Evolutionary conservation across 805 yeast species (phyloP), one percentile per base, ranked within the genome.

Genomic region (Starmerella asiatica): DNA sequence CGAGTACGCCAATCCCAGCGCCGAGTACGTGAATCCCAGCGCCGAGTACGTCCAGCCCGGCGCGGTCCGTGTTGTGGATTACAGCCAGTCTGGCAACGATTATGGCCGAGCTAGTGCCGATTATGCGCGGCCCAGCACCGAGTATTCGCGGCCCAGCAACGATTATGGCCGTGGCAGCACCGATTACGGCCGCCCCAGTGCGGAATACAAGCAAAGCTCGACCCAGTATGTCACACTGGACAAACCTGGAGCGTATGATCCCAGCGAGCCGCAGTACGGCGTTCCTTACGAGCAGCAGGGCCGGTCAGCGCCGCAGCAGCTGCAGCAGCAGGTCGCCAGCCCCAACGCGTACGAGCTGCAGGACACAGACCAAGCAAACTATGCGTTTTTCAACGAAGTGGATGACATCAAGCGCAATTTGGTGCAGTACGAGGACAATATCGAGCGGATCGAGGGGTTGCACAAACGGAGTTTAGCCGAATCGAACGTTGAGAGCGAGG

Each of bases 391-490:
- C 72, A 68, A 70, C 46, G 75, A 73, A 52, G 73, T 80, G 44
- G 76, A 76, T 54, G 68, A 67, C 47, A 72, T 83, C 58, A 78
- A 80, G 62, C 69, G 69, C 45, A 74, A 74, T 51, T 68, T 83
- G 48, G 76, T 73, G 47, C 76, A 76, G 58, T 83, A 79, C 60
- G 74, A 76, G 55, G 73, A 70, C 54, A 63, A 79, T 47, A 72
- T 83, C 46, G 75, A 75, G 50, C 67, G 78, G 51, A 73, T 82
- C 45, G 80, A 79, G 57, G 67, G 70, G 42, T 68, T 76, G 52
- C 93, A 83, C 63, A 68, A 70, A 55, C 72, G 76, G 51, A 65
- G 84, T 29, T 63, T 83, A 53, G 76, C 75, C 47, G 91, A 81
- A 49, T 74, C 80, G 46, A 76, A 76, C 51, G 75, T 73, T 46